A percentile compares a stretch with the other conserved stretches of the same genome.
Conservation (phyloP, 75 land plant species). For the Isoetes taiwanensis region DNA sequence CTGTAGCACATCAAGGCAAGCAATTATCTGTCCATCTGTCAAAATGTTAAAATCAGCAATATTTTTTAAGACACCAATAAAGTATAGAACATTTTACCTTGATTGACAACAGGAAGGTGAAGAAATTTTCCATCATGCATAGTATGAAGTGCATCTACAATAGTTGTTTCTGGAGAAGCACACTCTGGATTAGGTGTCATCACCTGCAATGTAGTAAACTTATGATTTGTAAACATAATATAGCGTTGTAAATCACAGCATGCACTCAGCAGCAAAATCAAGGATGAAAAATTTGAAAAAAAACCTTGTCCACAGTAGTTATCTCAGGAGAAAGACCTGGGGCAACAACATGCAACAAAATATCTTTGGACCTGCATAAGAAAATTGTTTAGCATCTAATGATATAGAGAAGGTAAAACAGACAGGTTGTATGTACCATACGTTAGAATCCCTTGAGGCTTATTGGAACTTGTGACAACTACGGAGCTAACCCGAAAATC, state of each 20-base stretch:
- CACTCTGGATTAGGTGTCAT: slow-evolving; percentile 93
- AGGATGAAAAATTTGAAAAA: background rate
- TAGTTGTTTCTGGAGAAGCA: slow-evolving; percentile 58
- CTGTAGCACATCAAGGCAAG: slow-evolving; percentile 84
- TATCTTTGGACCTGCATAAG: slow-evolving; percentile 70
- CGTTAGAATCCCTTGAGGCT: slow-evolving; percentile 91
- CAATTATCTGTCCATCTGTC: slow-evolving; percentile 68
- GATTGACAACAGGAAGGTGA: slow-evolving; percentile 80
- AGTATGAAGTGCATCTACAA: slow-evolving; percentile 80
- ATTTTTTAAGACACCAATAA: background rate
- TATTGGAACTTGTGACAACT: slow-evolving; percentile 45
- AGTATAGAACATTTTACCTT: slow-evolving; percentile 24
- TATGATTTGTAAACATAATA: background rate
- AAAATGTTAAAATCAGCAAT: background rate
- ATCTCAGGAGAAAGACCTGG: slow-evolving; percentile 71
- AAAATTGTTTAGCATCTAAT: background rate
- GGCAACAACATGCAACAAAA: slow-evolving; percentile 85
- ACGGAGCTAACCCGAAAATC: slow-evolving; percentile 70
- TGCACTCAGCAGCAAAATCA: background rate
- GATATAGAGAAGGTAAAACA: background rate
- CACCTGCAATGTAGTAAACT: slow-evolving; percentile 29
- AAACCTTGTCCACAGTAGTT: slow-evolving; percentile 81
- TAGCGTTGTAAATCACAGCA: background rate
- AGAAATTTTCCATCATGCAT: slow-evolving; percentile 94
- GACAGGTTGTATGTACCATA: slow-evolving; percentile 12